A percentile compares a stretch with the other conserved stretches of the same genome.
Evolutionary conservation across 345 rosid genomes (phyloP).

Genomic region (Brassica napus): Da-Ae NC_063440.1:16700501-16701000

Average conservation of each 20-base stretch:
- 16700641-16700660: constrained; percentile 63
- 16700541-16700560: constrained; percentile 60
- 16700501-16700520: constrained; percentile 60
- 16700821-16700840: background rate
- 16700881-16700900: background rate
- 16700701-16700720: constrained; percentile 63
- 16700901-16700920: background rate
- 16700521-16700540: constrained; percentile 64
- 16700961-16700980: too few relatives aligned
- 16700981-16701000: too few relatives aligned
- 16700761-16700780: constrained; percentile 24
- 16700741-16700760: constrained; percentile 27
- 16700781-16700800: background rate
- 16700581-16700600: constrained; percentile 69
- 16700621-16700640: constrained; percentile 65
- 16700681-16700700: constrained; percentile 57
- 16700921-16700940: too few relatives aligned
- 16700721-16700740: constrained; percentile 32
- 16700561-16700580: constrained; percentile 64
- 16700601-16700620: constrained; percentile 64
- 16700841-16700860: background rate
- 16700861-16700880: background rate
- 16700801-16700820: constrained; percentile 23
- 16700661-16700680: constrained; percentile 62
- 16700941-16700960: too few relatives aligned